Evolutionary conservation across 495 filamentous ascomycete species (phyloP).

Genomic region (Xylaria acuta): DNA sequence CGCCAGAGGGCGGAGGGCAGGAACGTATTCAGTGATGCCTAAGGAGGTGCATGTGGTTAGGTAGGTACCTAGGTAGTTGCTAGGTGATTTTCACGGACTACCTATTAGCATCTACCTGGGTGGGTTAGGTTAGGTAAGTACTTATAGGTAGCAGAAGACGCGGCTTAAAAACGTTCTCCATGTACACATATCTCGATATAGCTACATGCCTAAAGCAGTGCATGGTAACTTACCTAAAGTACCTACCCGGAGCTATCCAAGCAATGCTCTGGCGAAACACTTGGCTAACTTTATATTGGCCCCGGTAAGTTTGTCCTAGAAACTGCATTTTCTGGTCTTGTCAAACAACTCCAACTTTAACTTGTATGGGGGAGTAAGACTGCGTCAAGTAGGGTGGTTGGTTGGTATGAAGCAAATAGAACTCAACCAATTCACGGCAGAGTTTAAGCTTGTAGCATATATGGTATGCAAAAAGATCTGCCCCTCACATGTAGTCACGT

Average conservation of each 20-base stretch:
- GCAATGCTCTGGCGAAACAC: background rate
- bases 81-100: no score
- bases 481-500: no score
- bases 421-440: background rate
- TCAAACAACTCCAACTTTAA: background rate
- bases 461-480: no score
- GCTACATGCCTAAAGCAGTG: background rate
- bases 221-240: background rate
- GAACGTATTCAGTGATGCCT: background rate
- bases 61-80: no score
- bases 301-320: background rate
- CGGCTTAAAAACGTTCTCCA: no score
- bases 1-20: background rate
- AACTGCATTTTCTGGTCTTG: background rate
- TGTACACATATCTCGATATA: no score
- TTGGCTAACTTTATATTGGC: background rate
- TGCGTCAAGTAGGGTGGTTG: no score
- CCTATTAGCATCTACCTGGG: background rate
- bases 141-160: no score
- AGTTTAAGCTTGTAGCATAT: no score
- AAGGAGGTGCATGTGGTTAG: no score
- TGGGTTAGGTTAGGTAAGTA: background rate
- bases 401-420: background rate
- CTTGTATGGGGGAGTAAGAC: background rate
- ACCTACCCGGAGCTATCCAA: background rate